These are phyloP conservation scores for Boletellus sp. DNA, from an alignment of 768 basidiomycete genomes.

Conservation along the genomic window DNA sequence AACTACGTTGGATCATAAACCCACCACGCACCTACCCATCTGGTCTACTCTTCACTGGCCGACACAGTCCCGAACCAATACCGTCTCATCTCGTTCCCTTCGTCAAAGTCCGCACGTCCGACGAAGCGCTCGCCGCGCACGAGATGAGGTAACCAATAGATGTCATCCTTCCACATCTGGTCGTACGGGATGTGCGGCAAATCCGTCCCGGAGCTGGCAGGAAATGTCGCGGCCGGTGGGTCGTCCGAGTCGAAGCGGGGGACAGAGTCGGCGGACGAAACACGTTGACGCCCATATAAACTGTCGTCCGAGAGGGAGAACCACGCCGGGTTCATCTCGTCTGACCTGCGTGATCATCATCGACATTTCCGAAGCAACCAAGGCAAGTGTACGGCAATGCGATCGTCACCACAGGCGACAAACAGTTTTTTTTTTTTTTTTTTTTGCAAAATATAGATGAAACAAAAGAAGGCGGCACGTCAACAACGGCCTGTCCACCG, in stretches of 20 bases:
- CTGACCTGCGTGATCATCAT: constrained; percentile 48
- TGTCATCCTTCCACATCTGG: constrained; percentile 59
- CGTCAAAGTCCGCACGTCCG: constrained; percentile 59
- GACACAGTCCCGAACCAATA: constrained; percentile 68
- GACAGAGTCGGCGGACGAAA: background rate
- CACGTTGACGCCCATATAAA: constrained; percentile 7
- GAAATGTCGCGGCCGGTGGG: background rate
- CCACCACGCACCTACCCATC: too few relatives aligned
- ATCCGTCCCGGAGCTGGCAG: background rate
- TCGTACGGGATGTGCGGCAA: constrained; percentile 53
- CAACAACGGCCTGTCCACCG: background rate
- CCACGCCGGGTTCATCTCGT: constrained; percentile 88
- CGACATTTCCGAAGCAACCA: background rate
- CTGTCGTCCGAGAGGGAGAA: constrained; percentile 41
- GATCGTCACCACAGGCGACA: too few relatives aligned
- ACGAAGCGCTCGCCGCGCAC: constrained; percentile 39
- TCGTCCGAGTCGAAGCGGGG: too few relatives aligned
- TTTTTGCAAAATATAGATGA: background rate
- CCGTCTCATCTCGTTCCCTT: constrained; percentile 75
- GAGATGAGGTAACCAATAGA: constrained; percentile 66
- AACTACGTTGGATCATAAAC: too few relatives aligned
- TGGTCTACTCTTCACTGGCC: background rate
- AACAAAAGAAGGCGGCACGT: background rate
- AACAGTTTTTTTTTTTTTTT: too few relatives aligned
- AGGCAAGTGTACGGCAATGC: background rate